Conservation (phyloP, 805 yeast genomes). For the Myxozyma udenii region DNA sequence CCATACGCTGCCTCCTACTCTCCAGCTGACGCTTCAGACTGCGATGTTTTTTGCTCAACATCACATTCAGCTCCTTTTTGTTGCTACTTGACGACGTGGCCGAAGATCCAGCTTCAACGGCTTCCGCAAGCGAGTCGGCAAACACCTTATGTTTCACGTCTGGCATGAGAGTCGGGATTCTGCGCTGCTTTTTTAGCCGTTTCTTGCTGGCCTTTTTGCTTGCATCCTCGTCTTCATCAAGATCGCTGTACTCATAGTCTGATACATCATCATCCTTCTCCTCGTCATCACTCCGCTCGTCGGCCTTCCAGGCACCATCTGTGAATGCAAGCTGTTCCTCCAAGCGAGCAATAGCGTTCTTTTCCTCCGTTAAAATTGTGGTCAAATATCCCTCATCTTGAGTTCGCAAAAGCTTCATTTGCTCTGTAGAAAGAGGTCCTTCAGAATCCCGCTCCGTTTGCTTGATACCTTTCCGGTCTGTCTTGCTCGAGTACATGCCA, state of each 20-base stretch:
- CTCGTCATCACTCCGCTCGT: neutral
- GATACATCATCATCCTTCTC: slow-evolving; percentile 20
- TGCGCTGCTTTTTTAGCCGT: neutral
- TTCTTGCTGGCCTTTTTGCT: slow-evolving; percentile 47
- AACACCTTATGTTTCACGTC: slow-evolving; percentile 68
- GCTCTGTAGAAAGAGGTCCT: slow-evolving; percentile 50
- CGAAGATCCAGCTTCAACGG: slow-evolving; percentile 60
- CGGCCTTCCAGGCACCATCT: neutral
- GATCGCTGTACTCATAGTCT: slow-evolving; percentile 47
- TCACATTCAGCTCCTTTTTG: slow-evolving; percentile 28
- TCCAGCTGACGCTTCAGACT: slow-evolving; percentile 11
- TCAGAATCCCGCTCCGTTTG: slow-evolving; percentile 50
- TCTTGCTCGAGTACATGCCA: slow-evolving; percentile 72
- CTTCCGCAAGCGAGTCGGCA: slow-evolving; percentile 61
- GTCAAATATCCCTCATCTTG: slow-evolving; percentile 87
- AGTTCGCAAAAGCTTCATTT: slow-evolving; percentile 71
- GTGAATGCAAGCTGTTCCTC: slow-evolving; percentile 38
- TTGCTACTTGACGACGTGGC: neutral
- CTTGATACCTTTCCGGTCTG: slow-evolving; percentile 52
- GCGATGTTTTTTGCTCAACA: slow-evolving; percentile 20
- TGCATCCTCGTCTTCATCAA: slow-evolving; percentile 28
- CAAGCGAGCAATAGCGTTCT: slow-evolving; percentile 58
- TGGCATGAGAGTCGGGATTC: neutral
- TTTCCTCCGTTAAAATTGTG: slow-evolving; percentile 69
- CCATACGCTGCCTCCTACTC: slow-evolving; percentile 32